Base-by-base conservation (phyloP, 768 basidiomycete species). In the Tricholoma saponaceum region DNA sequence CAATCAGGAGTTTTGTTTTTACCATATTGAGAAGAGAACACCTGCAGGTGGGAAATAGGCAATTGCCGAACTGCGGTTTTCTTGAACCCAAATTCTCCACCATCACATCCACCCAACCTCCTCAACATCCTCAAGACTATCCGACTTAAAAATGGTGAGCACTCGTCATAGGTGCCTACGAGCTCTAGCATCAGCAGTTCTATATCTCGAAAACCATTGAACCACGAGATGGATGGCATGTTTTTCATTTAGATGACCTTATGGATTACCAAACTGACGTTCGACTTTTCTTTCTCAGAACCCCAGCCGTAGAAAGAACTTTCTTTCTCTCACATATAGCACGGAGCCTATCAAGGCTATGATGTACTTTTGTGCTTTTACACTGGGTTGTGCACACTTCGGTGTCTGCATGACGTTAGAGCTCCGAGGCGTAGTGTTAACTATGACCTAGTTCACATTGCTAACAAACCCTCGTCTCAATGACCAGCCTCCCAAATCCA, bases 401-500 rank as follows among this genome's bases (percentile, higher is more conserved):
- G 50, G 53, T 64, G 43, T 30, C 3, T 22, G 71, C 69, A 72
- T 65, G 72, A 73, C 78, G 70, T 72, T n/a, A n/a, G n/a, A n/a
- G n/a, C n/a, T n/a, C n/a, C n/a, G n/a, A n/a, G n/a, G n/a, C n/a
- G n/a, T n/a, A n/a, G n/a, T n/a, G n/a, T n/a, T n/a, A n/a, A n/a
- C n/a, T n/a, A n/a, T n/a, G n/a, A n/a, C n/a, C n/a, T n/a, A n/a
- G n/a, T n/a, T n/a, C n/a, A n/a, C n/a, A n/a, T n/a, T n/a, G n/a
- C n/a, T n/a, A n/a, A n/a, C n/a, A n/a, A n/a, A n/a, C n/a, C n/a
- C n/a, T n/a, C n/a, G n/a, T n/a, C n/a, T n/a, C n/a, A n/a, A n/a
- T 92, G 90, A 92, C 90, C 89, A 92, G 90, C 87, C 87, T 71
- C 86, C 87, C 74, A 88, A 88, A 74, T 68, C 76, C 72, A 90